Percentiles rank a stretch among this genome's conserved stretches.
These are phyloP conservation scores for Zoysia pacifica DNA, from an alignment of 176 grass and related monocot species.

Conservation along the genomic window DNA sequence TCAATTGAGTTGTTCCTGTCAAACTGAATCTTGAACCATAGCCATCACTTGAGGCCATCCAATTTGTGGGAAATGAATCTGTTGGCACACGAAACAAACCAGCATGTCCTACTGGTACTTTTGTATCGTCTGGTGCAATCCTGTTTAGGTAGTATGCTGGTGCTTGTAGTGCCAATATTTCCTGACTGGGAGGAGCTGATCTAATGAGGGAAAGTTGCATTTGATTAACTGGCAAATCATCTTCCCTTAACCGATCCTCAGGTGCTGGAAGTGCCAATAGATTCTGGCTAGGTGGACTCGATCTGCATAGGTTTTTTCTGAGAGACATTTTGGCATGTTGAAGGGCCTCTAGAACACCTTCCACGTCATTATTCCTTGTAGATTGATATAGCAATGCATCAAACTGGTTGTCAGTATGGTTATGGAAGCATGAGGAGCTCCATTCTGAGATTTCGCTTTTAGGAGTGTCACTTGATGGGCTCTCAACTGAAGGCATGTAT, in stretches of 20 bases:
- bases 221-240: slow-evolving; percentile 31
- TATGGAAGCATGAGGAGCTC: slow-evolving; percentile 58
- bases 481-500: slow-evolving; percentile 50
- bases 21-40: slow-evolving; percentile 53
- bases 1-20: slow-evolving; percentile 12
- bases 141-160: slow-evolving; percentile 26
- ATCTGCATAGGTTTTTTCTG: slow-evolving; percentile 54
- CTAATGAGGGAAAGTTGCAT: slow-evolving; percentile 43
- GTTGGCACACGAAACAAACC: slow-evolving; percentile 87
- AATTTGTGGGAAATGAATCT: slow-evolving; percentile 47
- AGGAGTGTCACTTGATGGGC: slow-evolving; percentile 50
- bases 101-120: slow-evolving; percentile 57
- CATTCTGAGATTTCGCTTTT: slow-evolving; percentile 54
- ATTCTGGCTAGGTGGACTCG: slow-evolving; percentile 36
- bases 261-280: slow-evolving; percentile 47
- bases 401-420: slow-evolving; percentile 54
- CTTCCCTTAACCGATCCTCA: slow-evolving; percentile 19
- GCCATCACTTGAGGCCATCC: slow-evolving; percentile 11
- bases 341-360: slow-evolving; percentile 79
- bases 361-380: slow-evolving; percentile 50
- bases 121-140: slow-evolving; percentile 37
- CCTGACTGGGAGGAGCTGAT: slow-evolving; percentile 30
- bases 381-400: slow-evolving; percentile 44
- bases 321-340: slow-evolving; percentile 75
- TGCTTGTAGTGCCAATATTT: slow-evolving; percentile 40